These are phyloP conservation scores for Tolypocladium nubicola DNA, from an alignment of 2,329 filamentous ascomycete species.

Conservation along the genomic window DNA sequence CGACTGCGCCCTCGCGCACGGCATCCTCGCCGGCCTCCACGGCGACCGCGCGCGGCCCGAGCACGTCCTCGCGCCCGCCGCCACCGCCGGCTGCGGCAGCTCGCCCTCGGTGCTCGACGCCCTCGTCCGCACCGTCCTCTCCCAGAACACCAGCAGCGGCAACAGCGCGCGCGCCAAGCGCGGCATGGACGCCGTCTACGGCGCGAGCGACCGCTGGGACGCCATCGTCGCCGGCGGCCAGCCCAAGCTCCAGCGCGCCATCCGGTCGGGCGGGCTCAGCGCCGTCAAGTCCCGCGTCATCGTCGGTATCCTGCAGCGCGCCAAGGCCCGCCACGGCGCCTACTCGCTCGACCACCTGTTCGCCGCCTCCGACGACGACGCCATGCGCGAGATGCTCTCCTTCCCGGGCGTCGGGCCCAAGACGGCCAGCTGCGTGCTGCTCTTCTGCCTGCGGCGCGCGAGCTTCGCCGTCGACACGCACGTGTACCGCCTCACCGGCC, in stretches of 20 bases:
- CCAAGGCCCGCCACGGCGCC: conserved; percentile 30
- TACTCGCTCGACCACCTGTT: conserved; percentile 42
- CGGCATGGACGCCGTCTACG: conserved; percentile 34
- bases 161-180: conserved; percentile 51
- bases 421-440: conserved; percentile 40
- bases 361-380: conserved; percentile 28
- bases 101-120: conserved; percentile 40
- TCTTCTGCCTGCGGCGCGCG: conserved; percentile 37
- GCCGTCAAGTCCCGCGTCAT: conserved; percentile 65
- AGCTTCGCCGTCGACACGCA: conserved; percentile 45
- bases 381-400: conserved; percentile 37
- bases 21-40: conserved; percentile 53
- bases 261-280: conserved; percentile 61
- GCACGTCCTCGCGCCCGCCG: conserved; percentile 50
- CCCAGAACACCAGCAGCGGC: conserved; percentile 39
- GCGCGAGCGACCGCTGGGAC: conserved; percentile 30
- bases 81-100: conserved; percentile 51
- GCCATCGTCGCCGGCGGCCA: conserved; percentile 28
- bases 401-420: conserved; percentile 44
- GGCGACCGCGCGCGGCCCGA: conserved; percentile 53
- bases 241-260: conserved; percentile 42
- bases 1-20: conserved; percentile 39
- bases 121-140: conserved; percentile 39
- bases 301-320: conserved; percentile 56
- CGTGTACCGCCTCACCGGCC: conserved; percentile 36